These are phyloP conservation scores for Fusarium marasasianum DNA, from an alignment of 2,329 filamentous ascomycete genomes.

Conservation along the genomic window DNA sequence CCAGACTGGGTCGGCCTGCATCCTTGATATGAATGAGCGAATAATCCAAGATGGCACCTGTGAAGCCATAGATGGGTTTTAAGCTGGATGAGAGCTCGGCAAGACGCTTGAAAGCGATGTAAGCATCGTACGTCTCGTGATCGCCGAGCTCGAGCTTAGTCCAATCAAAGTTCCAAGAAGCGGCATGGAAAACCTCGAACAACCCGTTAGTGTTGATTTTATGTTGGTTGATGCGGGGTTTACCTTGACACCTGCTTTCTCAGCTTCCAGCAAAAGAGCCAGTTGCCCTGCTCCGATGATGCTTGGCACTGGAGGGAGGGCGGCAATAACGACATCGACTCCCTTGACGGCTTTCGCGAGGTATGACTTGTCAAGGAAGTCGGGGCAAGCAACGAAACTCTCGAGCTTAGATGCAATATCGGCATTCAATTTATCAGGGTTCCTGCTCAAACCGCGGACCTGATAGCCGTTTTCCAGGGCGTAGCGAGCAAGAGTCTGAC, in stretches of 20 bases:
- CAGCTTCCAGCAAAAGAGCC: background rate
- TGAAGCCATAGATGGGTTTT: background rate
- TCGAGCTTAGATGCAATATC: background rate
- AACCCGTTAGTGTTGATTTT: background rate
- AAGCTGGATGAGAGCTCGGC: background rate
- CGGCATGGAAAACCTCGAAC: slow-evolving; percentile 1
- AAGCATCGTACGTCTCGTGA: slow-evolving; percentile 6
- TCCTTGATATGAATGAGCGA: slow-evolving; percentile 1
- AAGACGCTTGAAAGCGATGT: slow-evolving; percentile 10
- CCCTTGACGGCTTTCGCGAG: background rate
- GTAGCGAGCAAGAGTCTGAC: background rate
- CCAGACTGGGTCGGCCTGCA: background rate
- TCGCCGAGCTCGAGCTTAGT: slow-evolving; percentile 1
- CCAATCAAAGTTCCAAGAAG: slow-evolving; percentile 9
- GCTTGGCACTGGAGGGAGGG: background rate
- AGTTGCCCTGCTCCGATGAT: slow-evolving; percentile 1
- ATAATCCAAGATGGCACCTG: background rate
- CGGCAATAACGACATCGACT: background rate
- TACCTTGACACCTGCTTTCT: slow-evolving; percentile 13
- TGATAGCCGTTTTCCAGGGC: background rate
- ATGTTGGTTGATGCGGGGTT: no score
- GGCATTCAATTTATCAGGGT: background rate
- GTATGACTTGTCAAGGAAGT: background rate
- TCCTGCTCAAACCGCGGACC: background rate
- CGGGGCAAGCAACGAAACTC: background rate